These are phyloP conservation scores for Pichia sp. DNA, from an alignment of 1,139 yeast genomes.

Conservation along the genomic window DNA sequence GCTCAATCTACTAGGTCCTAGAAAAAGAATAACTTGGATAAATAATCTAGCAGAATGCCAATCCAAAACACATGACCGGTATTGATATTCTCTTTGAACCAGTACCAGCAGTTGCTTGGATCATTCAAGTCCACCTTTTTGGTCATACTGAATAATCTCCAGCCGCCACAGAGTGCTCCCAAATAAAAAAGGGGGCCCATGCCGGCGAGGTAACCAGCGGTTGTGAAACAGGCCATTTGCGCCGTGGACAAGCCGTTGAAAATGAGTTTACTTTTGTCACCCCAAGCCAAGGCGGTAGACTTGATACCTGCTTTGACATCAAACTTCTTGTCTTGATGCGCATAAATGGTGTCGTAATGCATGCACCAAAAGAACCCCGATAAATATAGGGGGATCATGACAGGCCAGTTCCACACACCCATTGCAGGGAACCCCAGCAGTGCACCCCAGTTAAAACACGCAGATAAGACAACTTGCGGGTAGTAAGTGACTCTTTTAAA, in stretches of 20 bases:
- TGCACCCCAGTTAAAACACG: constrained; percentile 95
- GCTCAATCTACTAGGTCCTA: no score
- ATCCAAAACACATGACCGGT: constrained; percentile 75
- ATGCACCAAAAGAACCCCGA: constrained; percentile 89
- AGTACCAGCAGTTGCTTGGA: constrained; percentile 76
- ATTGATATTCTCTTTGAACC: constrained; percentile 66
- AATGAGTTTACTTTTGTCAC: constrained; percentile 62
- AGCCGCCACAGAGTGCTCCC: constrained; percentile 60
- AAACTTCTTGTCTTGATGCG: constrained; percentile 91
- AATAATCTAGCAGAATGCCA: constrained; percentile 72
- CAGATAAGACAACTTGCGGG: constrained; percentile 78
- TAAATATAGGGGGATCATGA: constrained; percentile 70
- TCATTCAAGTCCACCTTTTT: constrained; percentile 64
- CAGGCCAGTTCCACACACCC: constrained; percentile 68
- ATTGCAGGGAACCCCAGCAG: constrained; percentile 92
- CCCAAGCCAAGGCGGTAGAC: constrained; percentile 95
- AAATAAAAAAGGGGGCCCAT: constrained; percentile 81
- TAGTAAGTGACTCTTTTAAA: constrained; percentile 92
- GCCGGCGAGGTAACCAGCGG: constrained; percentile 75
- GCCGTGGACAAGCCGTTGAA: constrained; percentile 53
- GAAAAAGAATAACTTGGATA: constrained; percentile 16
- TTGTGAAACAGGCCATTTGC: constrained; percentile 55
- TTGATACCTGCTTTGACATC: constrained; percentile 88
- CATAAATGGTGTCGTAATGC: constrained; percentile 93
- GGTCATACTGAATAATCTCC: constrained; percentile 60